phyloP scores from a whole-genome alignment of 345 rosid species.

The Eucalyptus pumila region DNA sequence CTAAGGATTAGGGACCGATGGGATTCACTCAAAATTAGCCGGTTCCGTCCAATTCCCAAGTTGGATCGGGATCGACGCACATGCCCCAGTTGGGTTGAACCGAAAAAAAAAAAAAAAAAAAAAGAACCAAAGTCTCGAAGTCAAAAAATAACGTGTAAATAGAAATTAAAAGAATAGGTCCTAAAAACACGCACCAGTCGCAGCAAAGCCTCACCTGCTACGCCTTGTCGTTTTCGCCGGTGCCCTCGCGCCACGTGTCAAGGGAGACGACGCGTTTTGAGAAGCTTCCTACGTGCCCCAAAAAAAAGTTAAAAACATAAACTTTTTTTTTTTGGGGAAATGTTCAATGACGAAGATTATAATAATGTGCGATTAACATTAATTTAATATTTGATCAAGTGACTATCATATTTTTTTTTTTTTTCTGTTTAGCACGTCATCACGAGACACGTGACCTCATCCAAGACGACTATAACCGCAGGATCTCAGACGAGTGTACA shows the following conservation, averaged over 20 bases:
- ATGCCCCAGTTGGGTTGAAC: neutral
- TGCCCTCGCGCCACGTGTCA: neutral
- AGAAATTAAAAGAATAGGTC: neutral
- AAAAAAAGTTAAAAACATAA: neutral
- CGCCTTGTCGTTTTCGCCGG: neutral
- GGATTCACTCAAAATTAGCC: neutral
- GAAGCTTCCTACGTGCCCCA: neutral
- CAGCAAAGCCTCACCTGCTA: neutral
- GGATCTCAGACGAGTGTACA: neutral
- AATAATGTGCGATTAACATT: neutral
- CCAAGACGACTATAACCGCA: neutral
- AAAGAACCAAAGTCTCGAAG: neutral
- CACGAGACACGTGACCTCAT: neutral
- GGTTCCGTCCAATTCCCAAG: rapidly evolving
- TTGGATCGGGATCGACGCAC: neutral
- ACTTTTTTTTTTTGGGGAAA: neutral
- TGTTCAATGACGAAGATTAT: neutral
- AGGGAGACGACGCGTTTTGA: neutral
- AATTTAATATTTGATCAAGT: neutral
- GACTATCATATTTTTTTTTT: neutral
- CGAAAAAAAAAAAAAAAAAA: too few species aligned
- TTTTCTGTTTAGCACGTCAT: neutral
- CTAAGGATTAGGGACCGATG: rapidly evolving
- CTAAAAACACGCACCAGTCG: neutral
- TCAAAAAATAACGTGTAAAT: neutral